phyloP scores from a whole-genome alignment of 352 stramenopile genomes.

The Pythium aquatile region DNA sequence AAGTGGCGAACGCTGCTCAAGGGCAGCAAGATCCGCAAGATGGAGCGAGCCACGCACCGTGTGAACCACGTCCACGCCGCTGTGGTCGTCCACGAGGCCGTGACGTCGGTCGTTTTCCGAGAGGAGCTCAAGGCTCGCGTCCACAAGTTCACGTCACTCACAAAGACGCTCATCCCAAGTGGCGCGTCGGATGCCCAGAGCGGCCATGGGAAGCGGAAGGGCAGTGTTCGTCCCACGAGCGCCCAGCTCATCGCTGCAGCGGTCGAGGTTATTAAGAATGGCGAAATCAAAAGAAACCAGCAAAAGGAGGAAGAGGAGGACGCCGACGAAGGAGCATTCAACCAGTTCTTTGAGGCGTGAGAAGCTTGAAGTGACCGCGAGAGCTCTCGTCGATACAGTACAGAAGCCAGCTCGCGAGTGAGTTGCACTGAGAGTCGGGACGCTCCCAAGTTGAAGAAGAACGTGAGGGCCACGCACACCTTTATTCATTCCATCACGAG shows the following conservation, averaged over 20 bases:
- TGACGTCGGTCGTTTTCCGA: conserved; percentile 55
- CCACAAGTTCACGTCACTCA: conserved; percentile 47
- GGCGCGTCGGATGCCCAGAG: background rate
- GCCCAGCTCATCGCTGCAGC: background rate
- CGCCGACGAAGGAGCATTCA: conserved; percentile 9
- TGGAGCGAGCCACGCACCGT: conserved; percentile 43
- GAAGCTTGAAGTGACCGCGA: too few species aligned
- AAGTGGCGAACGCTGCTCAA: conserved; percentile 51
- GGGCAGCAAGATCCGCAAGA: conserved; percentile 50
- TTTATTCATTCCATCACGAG: too few species aligned
- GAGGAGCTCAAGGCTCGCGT: conserved; percentile 58
- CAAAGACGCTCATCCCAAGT: conserved; percentile 5
- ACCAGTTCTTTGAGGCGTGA: conserved; percentile 16
- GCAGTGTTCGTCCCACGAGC: background rate
- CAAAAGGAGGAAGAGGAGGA: conserved; percentile 4
- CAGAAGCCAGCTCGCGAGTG: too few species aligned
- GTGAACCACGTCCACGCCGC: conserved; percentile 54
- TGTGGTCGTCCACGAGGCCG: conserved; percentile 45
- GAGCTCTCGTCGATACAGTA: too few species aligned
- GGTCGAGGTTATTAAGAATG: conserved; percentile 5
- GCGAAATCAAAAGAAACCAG: conserved; percentile 1
- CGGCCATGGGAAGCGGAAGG: conserved; percentile 2
- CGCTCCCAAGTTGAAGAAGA: too few species aligned
- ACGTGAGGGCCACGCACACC: too few species aligned
- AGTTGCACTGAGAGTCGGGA: background rate